Percentiles rank a stretch among this genome's conserved stretches.
phyloP scores from a whole-genome alignment of 768 basidiomycete genomes.

The Plicaturopsis crispa region DNA sequence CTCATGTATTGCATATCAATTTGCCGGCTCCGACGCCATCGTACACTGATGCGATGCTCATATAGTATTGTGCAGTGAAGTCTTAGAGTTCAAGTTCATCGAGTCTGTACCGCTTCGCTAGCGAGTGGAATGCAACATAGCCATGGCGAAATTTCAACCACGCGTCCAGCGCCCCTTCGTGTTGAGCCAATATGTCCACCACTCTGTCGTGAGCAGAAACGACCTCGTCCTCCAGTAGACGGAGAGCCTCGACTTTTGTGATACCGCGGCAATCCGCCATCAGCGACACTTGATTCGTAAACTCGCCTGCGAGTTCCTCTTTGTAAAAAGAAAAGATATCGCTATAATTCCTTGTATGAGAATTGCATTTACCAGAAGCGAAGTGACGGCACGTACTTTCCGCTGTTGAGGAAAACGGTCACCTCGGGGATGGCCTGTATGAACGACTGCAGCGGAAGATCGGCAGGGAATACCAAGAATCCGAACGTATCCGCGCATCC shows the following conservation, averaged over 20 bases:
- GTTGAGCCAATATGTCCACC: slow-evolving; percentile 15
- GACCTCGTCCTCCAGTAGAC: slow-evolving; percentile 16
- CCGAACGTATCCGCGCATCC: slow-evolving; percentile 27
- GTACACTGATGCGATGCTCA: no score
- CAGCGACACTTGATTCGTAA: slow-evolving; percentile 25
- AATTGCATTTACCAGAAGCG: no score
- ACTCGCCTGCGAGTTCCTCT: slow-evolving; percentile 28
- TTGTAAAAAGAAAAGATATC: slow-evolving; percentile 35
- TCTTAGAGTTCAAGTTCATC: background rate
- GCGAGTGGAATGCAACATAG: slow-evolving; percentile 13
- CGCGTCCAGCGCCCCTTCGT: slow-evolving; percentile 8
- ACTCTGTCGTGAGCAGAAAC: slow-evolving; percentile 15
- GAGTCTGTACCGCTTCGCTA: background rate
- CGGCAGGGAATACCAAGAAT: slow-evolving; percentile 26
- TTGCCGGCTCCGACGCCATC: no score
- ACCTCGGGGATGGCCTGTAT: slow-evolving; percentile 32
- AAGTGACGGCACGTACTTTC: slow-evolving; percentile 35
- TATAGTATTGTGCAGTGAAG: no score
- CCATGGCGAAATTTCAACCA: slow-evolving; percentile 13
- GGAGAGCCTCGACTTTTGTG: slow-evolving; percentile 21
- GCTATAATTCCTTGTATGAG: slow-evolving; percentile 11
- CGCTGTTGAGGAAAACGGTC: slow-evolving; percentile 21
- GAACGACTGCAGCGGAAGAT: slow-evolving; percentile 23
- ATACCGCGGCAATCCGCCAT: slow-evolving; percentile 15
- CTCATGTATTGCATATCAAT: no score